Conservation (phyloP, 768 basidiomycete species). For the Hypholoma sublateritium region DNA sequence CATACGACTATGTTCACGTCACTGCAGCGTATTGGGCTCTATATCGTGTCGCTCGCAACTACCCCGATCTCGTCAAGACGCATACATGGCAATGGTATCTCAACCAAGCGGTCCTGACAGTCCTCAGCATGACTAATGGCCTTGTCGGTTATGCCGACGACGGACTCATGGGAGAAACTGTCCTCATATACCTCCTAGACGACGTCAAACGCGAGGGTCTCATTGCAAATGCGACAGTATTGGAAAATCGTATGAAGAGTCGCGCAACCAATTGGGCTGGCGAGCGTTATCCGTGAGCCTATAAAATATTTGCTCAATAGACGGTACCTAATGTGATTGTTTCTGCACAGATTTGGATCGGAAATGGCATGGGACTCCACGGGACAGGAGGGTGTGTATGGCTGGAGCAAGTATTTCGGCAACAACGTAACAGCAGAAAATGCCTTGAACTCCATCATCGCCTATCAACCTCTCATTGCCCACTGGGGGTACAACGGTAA, state of each 20-base stretch:
- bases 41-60: constrained; percentile 58
- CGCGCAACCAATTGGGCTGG: constrained; percentile 46
- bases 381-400: constrained; percentile 57
- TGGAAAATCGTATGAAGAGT: constrained; percentile 46
- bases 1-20: constrained; percentile 54
- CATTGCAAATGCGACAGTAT: constrained; percentile 43
- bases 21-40: constrained; percentile 53
- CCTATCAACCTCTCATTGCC: constrained; percentile 56
- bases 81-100: constrained; percentile 60
- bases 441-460: constrained; percentile 54
- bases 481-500: constrained; percentile 66
- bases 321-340: constrained; percentile 1
- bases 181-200: constrained; percentile 43
- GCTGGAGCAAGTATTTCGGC: constrained; percentile 55
- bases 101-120: constrained; percentile 51
- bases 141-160: constrained; percentile 43
- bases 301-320: not conserved
- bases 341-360: constrained; percentile 45
- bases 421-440: constrained; percentile 49
- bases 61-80: constrained; percentile 44
- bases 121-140: constrained; percentile 44
- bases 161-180: constrained; percentile 61
- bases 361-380: constrained; percentile 63
- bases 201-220: constrained; percentile 54
- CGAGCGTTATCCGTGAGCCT: constrained; percentile 49